Evolutionary conservation across 2,329 filamentous ascomycete species (phyloP).

Genomic region (Fusarium sp.): DNA sequence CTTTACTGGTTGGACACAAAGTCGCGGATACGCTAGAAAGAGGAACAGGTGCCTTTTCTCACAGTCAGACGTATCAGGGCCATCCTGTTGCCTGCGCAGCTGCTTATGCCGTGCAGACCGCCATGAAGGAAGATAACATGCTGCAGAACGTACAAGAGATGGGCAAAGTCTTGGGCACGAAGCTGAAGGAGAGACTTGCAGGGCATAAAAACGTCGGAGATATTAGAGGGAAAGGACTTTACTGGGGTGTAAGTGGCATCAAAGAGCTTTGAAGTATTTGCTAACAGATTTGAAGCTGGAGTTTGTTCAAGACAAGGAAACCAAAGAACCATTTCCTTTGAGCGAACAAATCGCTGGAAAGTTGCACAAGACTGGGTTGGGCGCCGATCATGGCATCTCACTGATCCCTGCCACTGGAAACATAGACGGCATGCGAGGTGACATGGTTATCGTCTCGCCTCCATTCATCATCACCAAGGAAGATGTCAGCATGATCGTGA

Average conservation of each 20-base stretch:
- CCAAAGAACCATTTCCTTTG: conserved; percentile 10
- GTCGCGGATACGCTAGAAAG: conserved; percentile 23
- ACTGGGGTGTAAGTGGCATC: conserved; percentile 35
- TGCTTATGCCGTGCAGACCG: conserved; percentile 53
- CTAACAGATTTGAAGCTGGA: conserved; percentile 21
- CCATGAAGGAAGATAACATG: conserved; percentile 33
- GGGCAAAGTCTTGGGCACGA: background rate
- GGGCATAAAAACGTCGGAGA: conserved; percentile 36
- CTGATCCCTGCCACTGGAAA: conserved; percentile 25
- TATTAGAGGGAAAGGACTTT: conserved; percentile 37
- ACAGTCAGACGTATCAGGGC: conserved; percentile 68
- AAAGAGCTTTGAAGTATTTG: accelerated
- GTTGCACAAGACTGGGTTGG: conserved; percentile 18
- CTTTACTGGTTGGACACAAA: conserved; percentile 19
- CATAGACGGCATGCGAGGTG: conserved; percentile 19
- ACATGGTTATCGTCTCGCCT: conserved; percentile 34
- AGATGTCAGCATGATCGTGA: conserved; percentile 9
- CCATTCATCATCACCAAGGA: conserved; percentile 26
- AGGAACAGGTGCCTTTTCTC: conserved; percentile 57
- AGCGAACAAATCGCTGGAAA: conserved; percentile 20
- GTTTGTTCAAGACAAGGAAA: conserved; percentile 25
- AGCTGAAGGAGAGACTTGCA: conserved; percentile 16
- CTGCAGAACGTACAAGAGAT: conserved; percentile 22
- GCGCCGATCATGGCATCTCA: conserved; percentile 4
- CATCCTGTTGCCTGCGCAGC: conserved; percentile 57